Evolutionary conservation across 2,329 filamentous ascomycete genomes (phyloP), one percentile per base, ranked within the genome.

Genomic region (Pyrenophora teres): DNA sequence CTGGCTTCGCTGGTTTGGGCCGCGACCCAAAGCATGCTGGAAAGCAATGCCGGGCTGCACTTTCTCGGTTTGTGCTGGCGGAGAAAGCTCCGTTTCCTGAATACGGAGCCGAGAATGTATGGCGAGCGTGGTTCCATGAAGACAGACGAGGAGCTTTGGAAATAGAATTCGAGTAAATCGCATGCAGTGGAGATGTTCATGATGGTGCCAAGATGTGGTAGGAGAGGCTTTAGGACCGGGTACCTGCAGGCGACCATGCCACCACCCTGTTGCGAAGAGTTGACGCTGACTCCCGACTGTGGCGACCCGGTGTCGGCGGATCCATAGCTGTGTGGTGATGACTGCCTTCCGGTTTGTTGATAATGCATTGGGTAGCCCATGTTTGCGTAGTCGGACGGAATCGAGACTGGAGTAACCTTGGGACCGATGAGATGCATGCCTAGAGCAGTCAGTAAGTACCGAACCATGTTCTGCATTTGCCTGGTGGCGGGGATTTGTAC

Each of bases 11-110:
- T 94, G 2, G 92, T 96, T 71, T 96, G 92, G 2, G 92, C 92
- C 15, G 90, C 89, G 27, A 95, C 88, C 92, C 91, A 96, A n/a
- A 97, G 83, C 83, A 97, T 96, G 73, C 91, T 96, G 23, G 92
- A 89, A 23, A 97, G 80, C 23, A 97, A 80, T 2, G 91, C 91
- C 21, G 92, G 91, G 61, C 89, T 92, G 68, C 91, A 96, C 52
- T 81, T 82, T 54, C 92, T 83, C 15, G 92, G 92, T 66, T 88
- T 91, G 50, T 85, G 89, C 10, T 87, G 88, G 63, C 95, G 89
- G 39, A 97, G 79, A 72, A 97, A 91, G 0, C 92, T 92, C 58
- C 87, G 83, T 72, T 94, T 96, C 60, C 92, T 85, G 76, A 96
- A 95, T 44, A 96, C 86, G 55, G 91, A 93, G 10, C 89, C 90